These are phyloP conservation scores for Xylariales sp. DNA, from an alignment of 2,329 filamentous ascomycete species.

Conservation along the genomic window DNA sequence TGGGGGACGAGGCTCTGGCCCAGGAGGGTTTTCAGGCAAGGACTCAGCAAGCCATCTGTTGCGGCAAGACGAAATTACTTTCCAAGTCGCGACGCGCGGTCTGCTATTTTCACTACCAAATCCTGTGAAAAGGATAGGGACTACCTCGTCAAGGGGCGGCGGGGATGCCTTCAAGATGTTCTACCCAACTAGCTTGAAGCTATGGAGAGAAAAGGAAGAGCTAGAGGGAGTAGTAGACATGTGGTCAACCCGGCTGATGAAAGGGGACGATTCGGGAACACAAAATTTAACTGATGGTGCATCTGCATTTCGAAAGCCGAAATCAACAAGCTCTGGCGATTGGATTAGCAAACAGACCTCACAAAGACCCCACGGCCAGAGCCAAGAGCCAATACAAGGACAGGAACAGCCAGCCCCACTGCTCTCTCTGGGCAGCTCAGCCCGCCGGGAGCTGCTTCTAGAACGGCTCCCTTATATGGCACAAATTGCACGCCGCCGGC, in stretches of 20 bases:
- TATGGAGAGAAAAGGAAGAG: slow-evolving; percentile 83
- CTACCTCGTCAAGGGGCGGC: slow-evolving; percentile 36
- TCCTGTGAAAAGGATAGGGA: slow-evolving; percentile 71
- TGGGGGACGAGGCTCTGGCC: slow-evolving; percentile 48
- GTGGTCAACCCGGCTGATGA: slow-evolving; percentile 60
- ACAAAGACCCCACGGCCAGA: slow-evolving; percentile 13
- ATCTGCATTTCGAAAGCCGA: slow-evolving; percentile 42
- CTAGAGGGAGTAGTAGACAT: slow-evolving; percentile 68
- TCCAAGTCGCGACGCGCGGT: slow-evolving; percentile 84
- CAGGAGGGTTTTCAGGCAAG: slow-evolving; percentile 43
- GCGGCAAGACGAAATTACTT: slow-evolving; percentile 90
- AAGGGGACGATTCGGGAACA: slow-evolving; percentile 38
- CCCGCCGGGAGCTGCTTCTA: slow-evolving; percentile 70
- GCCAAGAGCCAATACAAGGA: slow-evolving; percentile 17
- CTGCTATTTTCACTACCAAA: slow-evolving; percentile 85
- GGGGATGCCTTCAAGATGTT: slow-evolving; percentile 82
- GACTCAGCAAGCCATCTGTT: slow-evolving; percentile 67
- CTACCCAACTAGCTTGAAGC: slow-evolving; percentile 77
- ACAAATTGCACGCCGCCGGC: slow-evolving; percentile 50
- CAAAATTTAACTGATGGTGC: slow-evolving; percentile 40
- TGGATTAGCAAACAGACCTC: slow-evolving; percentile 15
- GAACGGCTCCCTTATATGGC: slow-evolving; percentile 85
- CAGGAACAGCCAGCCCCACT: slow-evolving; percentile 29
- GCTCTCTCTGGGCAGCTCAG: slow-evolving; percentile 59
- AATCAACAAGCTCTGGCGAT: slow-evolving; percentile 20